Conservation (phyloP, 768 basidiomycete species). For the Rhizopogon vinicolor region DNA sequence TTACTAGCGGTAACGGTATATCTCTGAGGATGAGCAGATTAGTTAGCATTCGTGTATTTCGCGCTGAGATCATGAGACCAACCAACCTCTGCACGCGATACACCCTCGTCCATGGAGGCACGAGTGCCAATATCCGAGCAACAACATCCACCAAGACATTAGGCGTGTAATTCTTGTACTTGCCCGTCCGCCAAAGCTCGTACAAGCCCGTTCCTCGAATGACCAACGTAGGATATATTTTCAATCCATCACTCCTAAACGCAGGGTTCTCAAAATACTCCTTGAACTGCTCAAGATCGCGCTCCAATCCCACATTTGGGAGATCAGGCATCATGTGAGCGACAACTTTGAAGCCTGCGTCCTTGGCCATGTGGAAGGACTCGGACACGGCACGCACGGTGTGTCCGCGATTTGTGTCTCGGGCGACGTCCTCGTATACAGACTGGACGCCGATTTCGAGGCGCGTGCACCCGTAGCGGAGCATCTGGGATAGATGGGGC, state of each 20-base stretch:
- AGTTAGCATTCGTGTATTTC: not conserved
- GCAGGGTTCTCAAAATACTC: constrained; percentile 99
- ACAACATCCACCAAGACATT: constrained; percentile 98
- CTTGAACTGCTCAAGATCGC: constrained; percentile 98
- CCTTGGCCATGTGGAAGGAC: constrained; percentile 96
- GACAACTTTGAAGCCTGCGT: constrained; percentile 99
- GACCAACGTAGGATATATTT: constrained; percentile 97
- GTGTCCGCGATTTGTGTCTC: constrained; percentile 98
- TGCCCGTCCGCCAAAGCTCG: constrained; percentile 94
- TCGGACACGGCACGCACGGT: constrained; percentile 97
- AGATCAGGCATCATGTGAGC: constrained; percentile 99
- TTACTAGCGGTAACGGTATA: constrained; percentile 94
- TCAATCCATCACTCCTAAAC: constrained; percentile 94
- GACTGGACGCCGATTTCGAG: constrained; percentile 99
- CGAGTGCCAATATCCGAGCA: constrained; percentile 90
- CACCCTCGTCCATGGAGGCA: constrained; percentile 98
- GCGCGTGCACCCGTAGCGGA: constrained; percentile 97
- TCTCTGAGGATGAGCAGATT: constrained; percentile 48
- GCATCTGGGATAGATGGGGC: constrained; percentile 97
- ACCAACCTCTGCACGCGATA: constrained; percentile 98
- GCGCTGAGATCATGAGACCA: constrained; percentile 11
- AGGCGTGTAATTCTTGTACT: constrained; percentile 99
- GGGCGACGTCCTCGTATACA: constrained; percentile 98
- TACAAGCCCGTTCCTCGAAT: constrained; percentile 96
- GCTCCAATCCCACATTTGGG: constrained; percentile 95